Percentiles rank a stretch among this genome's conserved stretches.
phyloP scores from a whole-genome alignment of 179 eudicot species.

The Silene coronaria region DNA sequence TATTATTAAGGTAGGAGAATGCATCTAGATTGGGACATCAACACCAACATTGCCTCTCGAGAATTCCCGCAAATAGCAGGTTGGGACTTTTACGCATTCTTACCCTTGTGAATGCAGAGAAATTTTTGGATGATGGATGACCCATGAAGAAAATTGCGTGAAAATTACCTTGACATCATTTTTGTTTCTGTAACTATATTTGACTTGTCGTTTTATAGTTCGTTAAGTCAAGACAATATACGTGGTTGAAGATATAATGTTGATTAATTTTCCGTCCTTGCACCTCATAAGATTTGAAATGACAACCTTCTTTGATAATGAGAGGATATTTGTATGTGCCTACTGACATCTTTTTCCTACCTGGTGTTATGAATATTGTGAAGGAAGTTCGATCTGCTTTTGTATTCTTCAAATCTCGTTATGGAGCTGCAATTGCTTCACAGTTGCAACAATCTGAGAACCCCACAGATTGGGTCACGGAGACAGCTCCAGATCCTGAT shows the following conservation, averaged over 20 bases:
- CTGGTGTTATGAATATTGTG: slow-evolving; percentile 12
- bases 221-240: neutral
- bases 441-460: slow-evolving; percentile 67
- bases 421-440: slow-evolving; percentile 64
- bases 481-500: slow-evolving; percentile 83
- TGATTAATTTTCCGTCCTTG: neutral
- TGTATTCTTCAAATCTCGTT: slow-evolving; percentile 87
- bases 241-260: neutral
- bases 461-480: slow-evolving; percentile 83
- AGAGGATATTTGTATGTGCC: slow-evolving; percentile 3
- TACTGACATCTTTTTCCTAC: slow-evolving; percentile 17
- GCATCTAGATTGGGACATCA: no score
- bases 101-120: no score
- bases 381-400: slow-evolving; percentile 96
- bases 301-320: neutral
- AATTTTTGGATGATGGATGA: no score
- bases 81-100: no score
- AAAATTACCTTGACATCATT: no score
- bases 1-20: no score
- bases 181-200: no score
- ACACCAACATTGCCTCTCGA: no score
- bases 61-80: no score
- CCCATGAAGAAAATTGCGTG: no score
- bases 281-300: neutral
- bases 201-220: neutral